Evolutionary conservation across 148 eudicot genomes (phyloP).

Genomic region (Heliosperma pusillum): DNA sequence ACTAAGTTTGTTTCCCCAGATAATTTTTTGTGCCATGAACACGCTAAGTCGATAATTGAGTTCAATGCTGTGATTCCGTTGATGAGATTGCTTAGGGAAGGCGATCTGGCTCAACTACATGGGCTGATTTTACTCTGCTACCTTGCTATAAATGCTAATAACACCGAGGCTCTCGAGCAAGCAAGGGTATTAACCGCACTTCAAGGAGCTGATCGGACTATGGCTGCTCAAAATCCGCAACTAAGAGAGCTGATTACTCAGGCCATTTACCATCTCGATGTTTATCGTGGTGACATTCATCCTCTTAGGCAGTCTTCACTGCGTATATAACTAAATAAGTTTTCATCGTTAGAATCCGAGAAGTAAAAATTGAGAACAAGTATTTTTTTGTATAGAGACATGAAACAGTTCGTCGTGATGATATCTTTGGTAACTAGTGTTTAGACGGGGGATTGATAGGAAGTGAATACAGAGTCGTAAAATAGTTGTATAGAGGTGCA

Average conservation of each 20-base stretch:
- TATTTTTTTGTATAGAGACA: not conserved
- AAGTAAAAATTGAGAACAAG: not conserved
- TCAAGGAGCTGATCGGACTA: slow-evolving; percentile 43
- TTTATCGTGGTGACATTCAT: slow-evolving; percentile 43
- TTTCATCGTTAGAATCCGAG: not conserved
- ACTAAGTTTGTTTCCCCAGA: slow-evolving; percentile 64
- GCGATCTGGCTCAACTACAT: slow-evolving; percentile 37
- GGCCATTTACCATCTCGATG: slow-evolving; percentile 49
- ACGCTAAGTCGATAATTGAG: slow-evolving; percentile 64
- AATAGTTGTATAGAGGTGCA: not conserved
- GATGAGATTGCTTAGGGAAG: slow-evolving; percentile 53
- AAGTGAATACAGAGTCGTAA: slow-evolving; percentile 1
- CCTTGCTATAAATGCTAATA: slow-evolving; percentile 57
- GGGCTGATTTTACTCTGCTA: slow-evolving; percentile 56
- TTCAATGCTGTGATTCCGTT: slow-evolving; percentile 52
- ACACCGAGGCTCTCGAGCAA: slow-evolving; percentile 47
- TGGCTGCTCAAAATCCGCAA: slow-evolving; percentile 30
- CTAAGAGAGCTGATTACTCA: slow-evolving; percentile 47
- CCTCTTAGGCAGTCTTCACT: slow-evolving; percentile 30
- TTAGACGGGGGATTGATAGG: not conserved
- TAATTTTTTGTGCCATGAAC: slow-evolving; percentile 56
- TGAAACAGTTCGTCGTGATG: too few species aligned
- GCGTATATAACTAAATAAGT: slow-evolving; percentile 11
- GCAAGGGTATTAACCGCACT: slow-evolving; percentile 55
- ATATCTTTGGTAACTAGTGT: not conserved